Percentiles rank a stretch among this genome's conserved stretches.
phyloP scores from a whole-genome alignment of 2,329 filamentous ascomycete genomes.

The Parascedosporium putredinis region DNA sequence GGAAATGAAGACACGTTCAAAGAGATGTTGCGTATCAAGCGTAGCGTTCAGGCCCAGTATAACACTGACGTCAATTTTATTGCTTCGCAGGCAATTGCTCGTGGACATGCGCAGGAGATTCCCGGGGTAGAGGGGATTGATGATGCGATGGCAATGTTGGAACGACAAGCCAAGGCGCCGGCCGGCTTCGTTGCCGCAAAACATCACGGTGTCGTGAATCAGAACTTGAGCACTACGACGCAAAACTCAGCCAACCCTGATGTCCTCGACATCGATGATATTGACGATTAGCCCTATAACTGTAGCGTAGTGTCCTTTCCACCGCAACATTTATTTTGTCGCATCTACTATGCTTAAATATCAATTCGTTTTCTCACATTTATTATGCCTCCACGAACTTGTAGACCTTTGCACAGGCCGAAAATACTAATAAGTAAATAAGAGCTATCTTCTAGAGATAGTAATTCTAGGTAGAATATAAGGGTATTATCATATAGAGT shows the following conservation, averaged over 20 bases:
- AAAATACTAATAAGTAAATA: no score
- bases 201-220: slow-evolving; percentile 60
- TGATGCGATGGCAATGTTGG: slow-evolving; percentile 83
- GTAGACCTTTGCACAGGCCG: no score
- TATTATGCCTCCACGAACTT: no score
- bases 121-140: slow-evolving; percentile 39
- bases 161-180: slow-evolving; percentile 79
- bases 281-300: slow-evolving; percentile 58
- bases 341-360: no score
- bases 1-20: slow-evolving; percentile 99
- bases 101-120: slow-evolving; percentile 53
- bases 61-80: slow-evolving; percentile 99
- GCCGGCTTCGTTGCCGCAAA: slow-evolving; percentile 78
- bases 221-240: slow-evolving; percentile 30
- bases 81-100: slow-evolving; percentile 84
- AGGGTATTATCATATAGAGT: no score
- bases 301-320: slow-evolving; percentile 2
- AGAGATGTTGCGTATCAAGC: slow-evolving; percentile 96
- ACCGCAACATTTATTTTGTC: no score
- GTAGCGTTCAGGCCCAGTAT: slow-evolving; percentile 94
- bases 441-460: no score
- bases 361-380: no score
- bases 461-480: no score
- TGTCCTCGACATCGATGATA: slow-evolving; percentile 69
- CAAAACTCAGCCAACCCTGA: slow-evolving; percentile 67